Evolutionary conservation across 495 filamentous ascomycete genomes (phyloP), one percentile per base, ranked within the genome.

Genomic region (Aspergillus hancockii): DNA sequence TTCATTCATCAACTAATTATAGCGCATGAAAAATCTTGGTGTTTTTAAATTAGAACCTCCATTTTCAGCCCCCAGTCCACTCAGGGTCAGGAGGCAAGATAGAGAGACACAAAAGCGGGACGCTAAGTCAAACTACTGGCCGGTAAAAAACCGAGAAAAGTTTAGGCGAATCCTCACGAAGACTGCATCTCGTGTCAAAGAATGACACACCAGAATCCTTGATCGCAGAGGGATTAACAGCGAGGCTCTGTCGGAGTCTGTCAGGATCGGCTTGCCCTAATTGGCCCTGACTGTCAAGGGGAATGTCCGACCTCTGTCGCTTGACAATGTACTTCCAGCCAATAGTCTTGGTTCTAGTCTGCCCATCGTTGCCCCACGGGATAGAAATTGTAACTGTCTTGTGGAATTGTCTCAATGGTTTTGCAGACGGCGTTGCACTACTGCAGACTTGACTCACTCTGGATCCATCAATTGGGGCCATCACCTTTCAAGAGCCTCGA

Each of bases 1-100:
- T n/a, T n/a, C n/a, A 47, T 47, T 23, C 43, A 47, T 47, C 23
- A 28, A 21, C 43, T 47, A 47, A 47, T 47, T 21, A 47, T 47
- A 47, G 43, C 19, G 43, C 43, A 22, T 22, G 19, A 4, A 22
- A 41, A n/a, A 41, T 14, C 38, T n/a, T 41, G 2, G 34, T n/a
- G 5, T 41, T 41, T 14, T 41, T 38, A 38, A 41, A 41, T 41
- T 41, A 41, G 16, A 14, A n/a, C 38, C 14, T 41, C 38, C n/a
- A 6, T 41, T n/a, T n/a, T 41, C 38, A n/a, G 38, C 38, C 38
- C 38, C 38, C 19, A 47, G 18, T 21, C 38, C 19, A 47, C 1
- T 21, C 1, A 23, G 19, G 18, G 8, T 22, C 43, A 47, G 43
- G 21, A 47, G 19, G 19, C 41, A 45, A 45, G 41, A 45, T 4